Base-by-base conservation (phyloP, 2,329 filamentous ascomycete genomes). In the Fusarium bactridioides region DNA sequence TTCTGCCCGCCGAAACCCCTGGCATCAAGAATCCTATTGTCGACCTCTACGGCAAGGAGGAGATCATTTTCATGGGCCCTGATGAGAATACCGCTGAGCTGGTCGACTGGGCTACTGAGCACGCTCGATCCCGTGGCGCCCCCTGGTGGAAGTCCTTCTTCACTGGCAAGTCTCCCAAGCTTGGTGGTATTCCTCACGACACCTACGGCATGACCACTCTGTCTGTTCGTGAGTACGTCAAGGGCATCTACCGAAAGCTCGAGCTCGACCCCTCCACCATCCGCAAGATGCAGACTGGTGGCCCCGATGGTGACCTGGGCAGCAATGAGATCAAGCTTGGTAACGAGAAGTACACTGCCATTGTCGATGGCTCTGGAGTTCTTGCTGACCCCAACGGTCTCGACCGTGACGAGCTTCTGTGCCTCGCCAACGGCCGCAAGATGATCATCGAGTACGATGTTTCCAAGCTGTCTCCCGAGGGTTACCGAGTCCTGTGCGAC, bases 81-180 rank as follows among this genome's bases (percentile, higher is more conserved):
- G 96, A 99, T 76, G 96, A 99, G 90, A 99, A 99, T 85, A 99
- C 96, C 3, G 96, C 96, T 27, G 94, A 97, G 78, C 88, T 99
- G 38, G 96, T 99, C 57, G 91, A 99, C 83, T 99, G 96, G 96
- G 96, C 96, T n/a, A 99, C 96, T 4, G 92, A 96, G 82, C 96
- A 99, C 82, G 96, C 96, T 68, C 90, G 94, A 58, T 85, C 86
- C 69, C 91, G 96, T 76, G 94, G 94, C 50, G 96, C 96, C 9
- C 94, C 94, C 33, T 99, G 95, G 94, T 99, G 96, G 96, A 99
- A 99, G 87, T 99, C 96, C 0, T 99, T 99, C 89, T 99, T 99
- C 88, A 99, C 96, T 5, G 96, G 96, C 79, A 99, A 99, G 88
- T 97, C 94, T 76, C 96, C 94, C 59, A 96, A 93, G 83, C 89